phyloP scores from a whole-genome alignment of 2,329 filamentous ascomycete genomes.

The Diplodia corticola region DNA sequence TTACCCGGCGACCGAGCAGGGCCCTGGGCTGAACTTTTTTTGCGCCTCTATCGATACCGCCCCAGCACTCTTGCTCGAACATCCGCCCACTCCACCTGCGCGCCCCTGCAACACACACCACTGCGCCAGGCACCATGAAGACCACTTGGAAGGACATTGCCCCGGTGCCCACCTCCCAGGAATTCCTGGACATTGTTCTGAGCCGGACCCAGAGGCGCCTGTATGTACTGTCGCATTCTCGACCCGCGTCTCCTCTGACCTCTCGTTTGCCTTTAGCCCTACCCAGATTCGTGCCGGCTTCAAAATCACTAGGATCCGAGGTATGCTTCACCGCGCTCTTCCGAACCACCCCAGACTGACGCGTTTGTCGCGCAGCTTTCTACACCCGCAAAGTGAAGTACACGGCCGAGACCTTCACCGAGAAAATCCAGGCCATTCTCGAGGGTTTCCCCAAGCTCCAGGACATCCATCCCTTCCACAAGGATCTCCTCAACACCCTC shows the following conservation, averaged over 20 bases:
- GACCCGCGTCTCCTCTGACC: too few relatives aligned
- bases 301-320: slow-evolving; percentile 87
- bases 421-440: slow-evolving; percentile 88
- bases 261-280: slow-evolving; percentile 52
- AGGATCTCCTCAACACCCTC: slow-evolving; percentile 91
- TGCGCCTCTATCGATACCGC: slow-evolving; percentile 24
- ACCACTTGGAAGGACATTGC: slow-evolving; percentile 63
- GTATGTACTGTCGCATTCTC: too few relatives aligned
- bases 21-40: slow-evolving; percentile 18
- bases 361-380: slow-evolving; percentile 59
- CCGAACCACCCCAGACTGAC: slow-evolving; percentile 22
- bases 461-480: slow-evolving; percentile 94
- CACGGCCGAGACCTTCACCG: slow-evolving; percentile 92
- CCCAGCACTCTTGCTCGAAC: background rate
- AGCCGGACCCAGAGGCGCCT: slow-evolving; percentile 82
- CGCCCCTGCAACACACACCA: background rate
- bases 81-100: background rate
- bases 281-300: slow-evolving; percentile 96
- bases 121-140: slow-evolving; percentile 28
- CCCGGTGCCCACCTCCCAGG: slow-evolving; percentile 86
- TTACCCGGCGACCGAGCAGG: slow-evolving; percentile 11
- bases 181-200: slow-evolving; percentile 97
- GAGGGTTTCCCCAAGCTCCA: slow-evolving; percentile 89
- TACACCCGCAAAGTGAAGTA: slow-evolving; percentile 99
- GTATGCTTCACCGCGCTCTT: slow-evolving; percentile 32